Percentiles rank a stretch among this genome's conserved stretches.
Evolutionary conservation across 768 basidiomycete species (phyloP).

Genomic region (Mycena olivaceomarginata): DNA sequence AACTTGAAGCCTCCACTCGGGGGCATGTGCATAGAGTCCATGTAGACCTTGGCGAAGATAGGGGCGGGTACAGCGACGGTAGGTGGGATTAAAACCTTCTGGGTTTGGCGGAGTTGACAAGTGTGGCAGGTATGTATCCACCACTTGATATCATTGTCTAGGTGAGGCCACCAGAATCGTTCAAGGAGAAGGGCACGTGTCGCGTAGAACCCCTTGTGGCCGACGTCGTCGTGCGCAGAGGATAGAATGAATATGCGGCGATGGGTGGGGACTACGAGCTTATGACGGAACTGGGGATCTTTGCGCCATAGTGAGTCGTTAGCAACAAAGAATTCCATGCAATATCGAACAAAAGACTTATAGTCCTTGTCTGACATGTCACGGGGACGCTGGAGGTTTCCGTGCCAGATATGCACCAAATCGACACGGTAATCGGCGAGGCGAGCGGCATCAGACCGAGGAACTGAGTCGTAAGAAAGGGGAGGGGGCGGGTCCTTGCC

Average conservation of each 20-base stretch:
- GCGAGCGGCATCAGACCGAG: not conserved
- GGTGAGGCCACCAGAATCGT: not conserved
- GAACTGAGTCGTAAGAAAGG: constrained; percentile 7
- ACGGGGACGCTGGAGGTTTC: constrained; percentile 14
- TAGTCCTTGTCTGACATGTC: constrained; percentile 37
- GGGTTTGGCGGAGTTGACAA: constrained; percentile 49
- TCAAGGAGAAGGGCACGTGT: constrained; percentile 22
- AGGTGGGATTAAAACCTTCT: constrained; percentile 42
- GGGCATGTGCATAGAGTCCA: constrained; percentile 45
- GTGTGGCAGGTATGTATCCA: constrained; percentile 32
- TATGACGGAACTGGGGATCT: constrained; percentile 44
- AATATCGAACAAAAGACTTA: constrained; percentile 41
- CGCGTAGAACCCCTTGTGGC: constrained; percentile 49
- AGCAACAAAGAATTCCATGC: constrained; percentile 45
- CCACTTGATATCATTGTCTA: constrained; percentile 14
- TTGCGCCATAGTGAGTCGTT: constrained; percentile 46
- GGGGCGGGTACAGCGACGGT: constrained; percentile 34
- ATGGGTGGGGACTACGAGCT: constrained; percentile 43
- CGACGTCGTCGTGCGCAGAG: constrained; percentile 47
- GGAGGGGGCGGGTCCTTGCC: not conserved
- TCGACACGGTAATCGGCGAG: constrained; percentile 22
- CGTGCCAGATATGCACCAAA: constrained; percentile 33
- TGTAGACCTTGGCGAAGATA: constrained; percentile 23
- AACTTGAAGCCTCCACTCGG: constrained; percentile 20
- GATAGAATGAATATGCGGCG: not conserved